Evolutionary conservation across 2,329 filamentous ascomycete genomes (phyloP).

Genomic region (Lasiodiplodia sp.): DNA sequence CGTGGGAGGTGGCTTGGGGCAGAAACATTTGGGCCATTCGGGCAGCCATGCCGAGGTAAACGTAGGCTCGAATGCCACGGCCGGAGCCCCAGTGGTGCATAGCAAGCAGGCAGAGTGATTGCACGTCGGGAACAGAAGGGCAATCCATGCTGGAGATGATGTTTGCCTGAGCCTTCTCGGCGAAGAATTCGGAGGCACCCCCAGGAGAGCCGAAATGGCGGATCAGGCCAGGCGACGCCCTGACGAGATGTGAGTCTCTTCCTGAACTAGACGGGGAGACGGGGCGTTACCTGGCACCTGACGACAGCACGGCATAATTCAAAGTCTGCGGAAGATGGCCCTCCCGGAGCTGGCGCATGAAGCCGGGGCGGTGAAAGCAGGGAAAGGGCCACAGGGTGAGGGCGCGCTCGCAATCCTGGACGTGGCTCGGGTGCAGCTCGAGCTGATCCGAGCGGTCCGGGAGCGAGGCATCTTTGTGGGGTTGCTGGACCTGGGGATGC

Average conservation of each 20-base stretch:
- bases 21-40: slow-evolving; percentile 27
- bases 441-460: slow-evolving; percentile 20
- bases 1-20: slow-evolving; percentile 15
- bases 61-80: slow-evolving; percentile 13
- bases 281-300: slow-evolving; percentile 5
- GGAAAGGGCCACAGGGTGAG: slow-evolving; percentile 26
- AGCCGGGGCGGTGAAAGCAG: slow-evolving; percentile 27
- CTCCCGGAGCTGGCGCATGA: slow-evolving; percentile 21
- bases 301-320: slow-evolving; percentile 26
- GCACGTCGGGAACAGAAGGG: slow-evolving; percentile 24
- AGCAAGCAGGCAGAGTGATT: slow-evolving; percentile 20
- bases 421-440: slow-evolving; percentile 23
- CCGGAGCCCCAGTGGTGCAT: slow-evolving; percentile 28
- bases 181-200: slow-evolving; percentile 24
- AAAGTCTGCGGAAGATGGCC: slow-evolving; percentile 18
- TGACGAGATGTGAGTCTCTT: not conserved
- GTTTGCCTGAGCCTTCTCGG: slow-evolving; percentile 19
- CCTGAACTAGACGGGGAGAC: not conserved
- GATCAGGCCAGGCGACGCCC: slow-evolving; percentile 25
- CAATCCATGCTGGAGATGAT: slow-evolving; percentile 23
- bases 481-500: not conserved
- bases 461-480: not conserved
- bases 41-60: slow-evolving; percentile 24
- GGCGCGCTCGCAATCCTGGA: slow-evolving; percentile 22
- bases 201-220: slow-evolving; percentile 21